Base-by-base conservation (phyloP, 2,329 filamentous ascomycete species). In the Teratosphaeria epicoccoides region DNA sequence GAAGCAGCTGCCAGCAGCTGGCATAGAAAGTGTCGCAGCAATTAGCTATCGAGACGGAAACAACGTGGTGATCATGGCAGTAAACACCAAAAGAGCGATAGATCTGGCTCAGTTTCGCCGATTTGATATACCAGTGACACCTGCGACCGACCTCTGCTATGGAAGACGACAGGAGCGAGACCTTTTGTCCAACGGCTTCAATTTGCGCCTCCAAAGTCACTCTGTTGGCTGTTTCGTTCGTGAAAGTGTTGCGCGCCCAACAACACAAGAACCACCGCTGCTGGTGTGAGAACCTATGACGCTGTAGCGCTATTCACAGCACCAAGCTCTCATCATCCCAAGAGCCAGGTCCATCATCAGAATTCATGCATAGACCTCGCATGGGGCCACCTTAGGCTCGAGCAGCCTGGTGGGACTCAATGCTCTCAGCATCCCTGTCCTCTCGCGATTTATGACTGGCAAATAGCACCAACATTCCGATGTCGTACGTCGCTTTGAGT, bases 401-500 rank as follows among this genome's bases (percentile, higher is more conserved):
- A 22, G 33, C 33, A 17, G 33, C 33, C n/a, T 40, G 33, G n/a
- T 20, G 33, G 20, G 14, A n/a, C 14, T 40, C n/a, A 7, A 9
- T 7, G 33, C n/a, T 17, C 9, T 46, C 20, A 22, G 44, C 44
- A 17, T 46, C 44, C 11, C 44, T 5, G 11, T 46, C 44, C 44
- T 46, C 44, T 12, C 44, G 44, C n/a, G 44, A 24, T 24, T 26
- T 24, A 22, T 46, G 44, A 24, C 23, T 24, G n/a, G 44, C 55
- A 49, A 68, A 67, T 44, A 63, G 58, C 11, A 53, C 49, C 24
- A 68, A 55, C 53, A 68, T 57, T 0, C 62, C 65, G 1, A 68
- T 20, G 54, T 68, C 66, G 49, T 68, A 68, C 0, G 62, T 84
- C 0, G 75, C 76, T 65, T 87, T 87, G 57, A 86, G 63, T 1